Conservation (phyloP, 2,329 filamentous ascomycete species). For the Epichloe gansuensis region DNA sequence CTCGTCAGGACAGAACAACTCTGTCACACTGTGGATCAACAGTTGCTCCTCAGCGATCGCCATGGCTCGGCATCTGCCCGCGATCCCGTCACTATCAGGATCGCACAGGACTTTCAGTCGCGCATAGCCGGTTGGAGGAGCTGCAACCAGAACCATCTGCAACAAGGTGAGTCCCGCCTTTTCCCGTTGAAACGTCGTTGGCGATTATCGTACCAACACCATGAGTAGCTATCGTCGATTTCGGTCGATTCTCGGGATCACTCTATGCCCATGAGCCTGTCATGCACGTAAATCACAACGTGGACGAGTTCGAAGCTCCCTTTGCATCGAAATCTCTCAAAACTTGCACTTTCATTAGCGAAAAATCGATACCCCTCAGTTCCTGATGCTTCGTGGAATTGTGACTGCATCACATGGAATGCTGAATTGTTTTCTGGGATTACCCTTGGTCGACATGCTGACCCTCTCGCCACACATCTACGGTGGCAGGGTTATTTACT, state of each 20-base stretch:
- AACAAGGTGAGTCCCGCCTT: background rate
- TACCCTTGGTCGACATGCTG: background rate
- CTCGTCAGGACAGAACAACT: conserved; percentile 1
- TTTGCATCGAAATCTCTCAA: conserved; percentile 1
- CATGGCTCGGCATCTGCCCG: background rate
- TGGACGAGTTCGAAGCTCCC: conserved; percentile 3
- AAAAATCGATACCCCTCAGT: background rate
- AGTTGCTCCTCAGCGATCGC: background rate
- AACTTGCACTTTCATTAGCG: conserved; percentile 1
- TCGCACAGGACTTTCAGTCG: background rate
- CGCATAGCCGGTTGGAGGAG: background rate
- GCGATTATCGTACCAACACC: background rate
- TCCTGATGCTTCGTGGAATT: conserved; percentile 1
- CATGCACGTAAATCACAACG: conserved; percentile 3
- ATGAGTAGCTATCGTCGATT: background rate
- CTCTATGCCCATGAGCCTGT: conserved; percentile 2
- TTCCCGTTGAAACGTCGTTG: no score
- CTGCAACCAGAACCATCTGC: background rate
- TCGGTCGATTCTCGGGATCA: background rate
- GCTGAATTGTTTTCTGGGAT: conserved; percentile 1
- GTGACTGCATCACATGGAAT: conserved; percentile 2
- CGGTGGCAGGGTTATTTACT: conserved; percentile 3
- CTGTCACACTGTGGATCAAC: background rate
- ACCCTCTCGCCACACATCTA: conserved; percentile 3
- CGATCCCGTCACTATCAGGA: background rate